Evolutionary conservation across 768 basidiomycete species (phyloP), one percentile per base, ranked within the genome.

Genomic region (Mycena floridula): DNA sequence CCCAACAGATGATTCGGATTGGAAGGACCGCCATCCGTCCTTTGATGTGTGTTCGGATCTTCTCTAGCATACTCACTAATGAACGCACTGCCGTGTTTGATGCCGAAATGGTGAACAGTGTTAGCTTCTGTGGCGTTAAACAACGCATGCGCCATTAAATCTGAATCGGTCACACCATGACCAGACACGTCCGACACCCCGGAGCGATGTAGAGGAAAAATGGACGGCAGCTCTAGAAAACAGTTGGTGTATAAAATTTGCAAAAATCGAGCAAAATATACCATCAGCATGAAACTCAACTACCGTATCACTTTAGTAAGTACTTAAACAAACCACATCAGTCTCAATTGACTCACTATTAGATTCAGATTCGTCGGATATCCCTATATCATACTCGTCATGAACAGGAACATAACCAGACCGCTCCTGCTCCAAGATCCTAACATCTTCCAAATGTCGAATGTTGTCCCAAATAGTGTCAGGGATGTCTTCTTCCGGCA

Each of bases 1-100:
- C 40, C 40, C 15, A 42, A 25, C 13, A 42, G 40, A 27, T 42
- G 40, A 27, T 42, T 42, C 15, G 40, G 21, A 25, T 42, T 42
- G n/a, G 22, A 18, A n/a, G 40, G 40, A 18, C 37, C 37, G 23
- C 37, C 37, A 16, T 38, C 37, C 12, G 37, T 4, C 12, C 20
- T 11, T 20, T 4, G 37, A 39, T 2, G 37, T 12, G 20, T 39
- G 20, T 2, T 21, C 37, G 3, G 20, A 3, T 7, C n/a, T n/a
- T n/a, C n/a, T n/a, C n/a, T n/a, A n/a, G n/a, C n/a, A n/a, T n/a
- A n/a, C n/a, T n/a, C n/a, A n/a, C n/a, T n/a, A n/a, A n/a, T n/a
- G n/a, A n/a, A n/a, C n/a, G n/a, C n/a, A n/a, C n/a, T n/a, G n/a
- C 4, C 40, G 26, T 42, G 26, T 25, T 42, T 26, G n/a, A 24